Base-by-base conservation (phyloP, 768 basidiomycete genomes). In the Boletus rubroflammeus region DNA sequence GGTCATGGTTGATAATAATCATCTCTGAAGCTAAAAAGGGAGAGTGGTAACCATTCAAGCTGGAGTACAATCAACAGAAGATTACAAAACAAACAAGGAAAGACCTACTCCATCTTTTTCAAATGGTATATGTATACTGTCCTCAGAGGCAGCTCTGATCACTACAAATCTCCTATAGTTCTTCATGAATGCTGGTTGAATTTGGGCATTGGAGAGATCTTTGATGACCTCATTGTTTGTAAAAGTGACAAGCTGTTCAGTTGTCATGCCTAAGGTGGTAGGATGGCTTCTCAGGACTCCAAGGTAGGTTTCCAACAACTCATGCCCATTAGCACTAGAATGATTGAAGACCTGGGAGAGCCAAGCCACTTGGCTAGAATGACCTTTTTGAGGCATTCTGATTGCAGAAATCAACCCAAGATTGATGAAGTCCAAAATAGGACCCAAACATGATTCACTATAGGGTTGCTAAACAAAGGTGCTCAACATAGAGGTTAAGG, bases 151-250 rank as follows among this genome's bases (percentile, higher is more conserved):
- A 45, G 73, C 72, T 60, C 65, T 76, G 35, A 91, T 70, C 1
- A 87, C 75, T 11, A 87, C 81, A 67, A 80, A 90, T 26, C 89
- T 80, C 26, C 89, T 79, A 62, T 84, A 83, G 29, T 74, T 62
- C 44, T 75, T 69, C 80, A 86, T 83, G 34, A 89, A 73, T 23
- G 61, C 68, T n/a, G 84, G 86, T 55, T 90, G 86, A 41, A 70
- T 67, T 59, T 86, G 84, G 75, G 88, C 79, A 38, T 60, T 62
- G 26, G 64, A 55, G 59, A 90, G 62, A 57, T 86, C 82, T 17
- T 70, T 65, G 3, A 69, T 64, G 39, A 89, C 73, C 34, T 80
- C 78, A 28, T 65, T 59, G 40, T 81, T 77, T 23, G 84, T 73
- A 6, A 66, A 65, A 9, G 65, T 39, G 10, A 63, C 42, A 60